These are phyloP conservation scores for Geum urbanum DNA, from an alignment of 306 rosid species.

Conservation along the genomic window DNA sequence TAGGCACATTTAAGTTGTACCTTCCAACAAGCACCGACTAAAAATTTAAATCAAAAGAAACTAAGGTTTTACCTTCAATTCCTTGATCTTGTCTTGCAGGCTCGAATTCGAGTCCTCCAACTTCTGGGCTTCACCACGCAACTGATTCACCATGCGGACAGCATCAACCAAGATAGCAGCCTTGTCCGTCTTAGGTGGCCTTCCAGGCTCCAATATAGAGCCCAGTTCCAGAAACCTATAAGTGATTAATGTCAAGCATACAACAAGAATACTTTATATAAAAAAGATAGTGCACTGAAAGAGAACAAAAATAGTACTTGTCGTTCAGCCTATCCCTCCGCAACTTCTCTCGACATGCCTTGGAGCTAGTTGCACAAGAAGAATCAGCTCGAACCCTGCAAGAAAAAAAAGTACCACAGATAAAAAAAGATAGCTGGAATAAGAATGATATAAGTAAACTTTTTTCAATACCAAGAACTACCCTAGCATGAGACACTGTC, in stretches of 20 bases:
- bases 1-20: neutral
- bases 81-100: slow-evolving; percentile 92
- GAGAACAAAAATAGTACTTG: slow-evolving; percentile 43
- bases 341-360: slow-evolving; percentile 93
- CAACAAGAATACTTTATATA: slow-evolving; percentile 20
- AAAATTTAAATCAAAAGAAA: neutral
- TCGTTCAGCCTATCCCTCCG: slow-evolving; percentile 94
- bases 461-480: too few species aligned
- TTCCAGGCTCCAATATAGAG: slow-evolving; percentile 90
- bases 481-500: neutral
- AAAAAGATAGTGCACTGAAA: neutral
- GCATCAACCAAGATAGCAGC: slow-evolving; percentile 83
- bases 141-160: slow-evolving; percentile 77
- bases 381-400: slow-evolving; percentile 75
- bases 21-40: neutral
- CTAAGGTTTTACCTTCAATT: slow-evolving; percentile 58
- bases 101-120: slow-evolving; percentile 67
- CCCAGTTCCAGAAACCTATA: slow-evolving; percentile 82
- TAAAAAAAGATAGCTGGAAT: slow-evolving; percentile 1
- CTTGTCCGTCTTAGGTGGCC: slow-evolving; percentile 89
- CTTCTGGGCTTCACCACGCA: slow-evolving; percentile 77
- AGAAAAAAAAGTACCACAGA: slow-evolving; percentile 21
- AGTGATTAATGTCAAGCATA: slow-evolving; percentile 26
- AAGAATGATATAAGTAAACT: neutral
- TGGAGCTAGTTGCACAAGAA: slow-evolving; percentile 61